phyloP scores from a whole-genome alignment of 306 rosid species.

The Prosopis cineraria region DNA sequence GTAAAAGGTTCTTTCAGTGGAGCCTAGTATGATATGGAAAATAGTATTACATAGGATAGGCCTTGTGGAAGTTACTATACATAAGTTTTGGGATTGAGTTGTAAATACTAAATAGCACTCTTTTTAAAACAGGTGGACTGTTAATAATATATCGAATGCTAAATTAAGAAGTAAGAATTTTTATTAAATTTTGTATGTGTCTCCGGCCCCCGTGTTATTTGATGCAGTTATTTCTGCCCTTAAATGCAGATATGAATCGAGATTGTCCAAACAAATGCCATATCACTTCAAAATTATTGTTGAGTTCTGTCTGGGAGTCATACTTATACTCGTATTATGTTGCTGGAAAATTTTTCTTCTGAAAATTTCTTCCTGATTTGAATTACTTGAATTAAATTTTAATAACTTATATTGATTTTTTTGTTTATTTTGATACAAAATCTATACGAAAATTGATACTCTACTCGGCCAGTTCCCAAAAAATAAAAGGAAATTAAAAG shows the following conservation, averaged over 20 bases:
- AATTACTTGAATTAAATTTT: too few species aligned
- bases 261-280: neutral
- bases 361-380: neutral
- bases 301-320: neutral
- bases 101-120: constrained; percentile 53
- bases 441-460: too few species aligned
- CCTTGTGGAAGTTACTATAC: constrained; percentile 46
- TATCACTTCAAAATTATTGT: neutral
- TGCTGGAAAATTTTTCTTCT: neutral
- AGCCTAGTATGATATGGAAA: constrained; percentile 3
- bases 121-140: constrained; percentile 38
- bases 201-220: neutral
- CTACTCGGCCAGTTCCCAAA: too few species aligned
- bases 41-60: constrained; percentile 34
- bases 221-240: neutral
- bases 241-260: neutral
- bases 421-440: too few species aligned
- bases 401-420: too few species aligned
- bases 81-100: constrained; percentile 57
- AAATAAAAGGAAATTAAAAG: too few species aligned
- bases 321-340: neutral
- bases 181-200: neutral
- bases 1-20: constrained; percentile 31
- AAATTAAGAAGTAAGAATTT: constrained; percentile 32
- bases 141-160: constrained; percentile 35